Conservation (phyloP, 1,284 basidiomycete species). For the Rhodotorula sp. region DNA sequence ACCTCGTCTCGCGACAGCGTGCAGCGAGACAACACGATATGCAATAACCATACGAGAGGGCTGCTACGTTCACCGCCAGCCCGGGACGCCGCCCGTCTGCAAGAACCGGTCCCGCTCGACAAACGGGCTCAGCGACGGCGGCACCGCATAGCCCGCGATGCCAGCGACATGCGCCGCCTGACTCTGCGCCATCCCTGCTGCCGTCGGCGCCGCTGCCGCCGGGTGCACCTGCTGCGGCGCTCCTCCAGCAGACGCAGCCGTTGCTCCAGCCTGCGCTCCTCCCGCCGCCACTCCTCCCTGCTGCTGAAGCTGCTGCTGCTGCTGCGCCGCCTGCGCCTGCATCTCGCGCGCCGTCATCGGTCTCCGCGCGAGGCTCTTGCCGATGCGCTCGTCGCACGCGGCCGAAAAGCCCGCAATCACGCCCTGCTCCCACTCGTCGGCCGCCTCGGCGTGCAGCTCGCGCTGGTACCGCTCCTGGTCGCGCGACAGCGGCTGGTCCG, state of each 20-base stretch:
- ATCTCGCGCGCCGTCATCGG: constrained; percentile 29
- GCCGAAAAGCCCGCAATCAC: constrained; percentile 37
- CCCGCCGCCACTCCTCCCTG: neutral
- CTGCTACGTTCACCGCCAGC: neutral
- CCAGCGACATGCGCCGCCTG: neutral
- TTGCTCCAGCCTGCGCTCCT: neutral
- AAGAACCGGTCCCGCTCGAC: neutral
- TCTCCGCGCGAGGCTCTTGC: constrained; percentile 12
- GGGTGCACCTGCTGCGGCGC: neutral
- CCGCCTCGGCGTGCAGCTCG: constrained; percentile 26
- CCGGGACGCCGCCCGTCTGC: neutral
- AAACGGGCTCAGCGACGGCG: neutral
- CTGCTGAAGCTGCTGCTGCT: constrained; percentile 6
- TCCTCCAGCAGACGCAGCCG: neutral
- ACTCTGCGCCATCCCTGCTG: neutral
- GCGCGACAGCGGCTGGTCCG: constrained; percentile 9
- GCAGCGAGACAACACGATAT: too few species aligned
- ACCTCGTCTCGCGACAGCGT: too few species aligned
- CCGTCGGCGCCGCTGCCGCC: neutral
- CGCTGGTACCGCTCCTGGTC: constrained; percentile 28
- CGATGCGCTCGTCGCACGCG: constrained; percentile 34
- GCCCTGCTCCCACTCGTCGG: constrained; percentile 34
- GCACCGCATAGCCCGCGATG: neutral
- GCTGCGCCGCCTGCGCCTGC: constrained; percentile 12
- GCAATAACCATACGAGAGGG: too few species aligned